These are phyloP conservation scores for Blastobotrys capitulatus DNA, from an alignment of 1,139 yeast species.

Conservation along the genomic window DNA sequence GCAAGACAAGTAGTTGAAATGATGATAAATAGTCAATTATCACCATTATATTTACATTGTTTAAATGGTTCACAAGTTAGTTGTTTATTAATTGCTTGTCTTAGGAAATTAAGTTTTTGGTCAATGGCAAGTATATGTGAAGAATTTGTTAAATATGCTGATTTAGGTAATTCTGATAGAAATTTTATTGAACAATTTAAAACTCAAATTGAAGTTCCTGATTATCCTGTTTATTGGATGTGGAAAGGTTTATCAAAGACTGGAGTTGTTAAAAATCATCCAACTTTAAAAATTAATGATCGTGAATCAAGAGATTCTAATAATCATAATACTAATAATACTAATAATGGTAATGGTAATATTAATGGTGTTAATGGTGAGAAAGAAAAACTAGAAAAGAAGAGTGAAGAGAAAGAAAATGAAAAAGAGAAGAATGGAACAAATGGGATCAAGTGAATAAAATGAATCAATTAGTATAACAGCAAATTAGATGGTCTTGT, in stretches of 20 bases:
- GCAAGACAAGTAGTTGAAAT: constrained; percentile 54
- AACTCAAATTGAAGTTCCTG: constrained; percentile 54
- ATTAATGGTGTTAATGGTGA: no score
- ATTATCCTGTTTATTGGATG: constrained; percentile 59
- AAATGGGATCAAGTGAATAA: no score
- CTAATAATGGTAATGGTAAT: no score
- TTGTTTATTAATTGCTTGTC: constrained; percentile 76
- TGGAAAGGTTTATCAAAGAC: constrained; percentile 67
- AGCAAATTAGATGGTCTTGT: no score
- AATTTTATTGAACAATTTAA: constrained; percentile 75
- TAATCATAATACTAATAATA: no score
- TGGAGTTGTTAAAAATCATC: constrained; percentile 39
- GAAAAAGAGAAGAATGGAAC: no score
- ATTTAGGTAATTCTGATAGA: constrained; percentile 80
- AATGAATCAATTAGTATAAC: no score
- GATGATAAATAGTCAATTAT: constrained; percentile 51
- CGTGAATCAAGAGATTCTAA: constrained; percentile 6
- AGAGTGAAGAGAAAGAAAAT: no score
- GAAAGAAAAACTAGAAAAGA: no score
- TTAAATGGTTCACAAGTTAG: constrained; percentile 87
- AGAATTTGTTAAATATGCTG: constrained; percentile 74
- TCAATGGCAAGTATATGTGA: constrained; percentile 80
- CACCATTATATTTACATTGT: constrained; percentile 82
- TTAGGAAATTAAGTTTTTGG: constrained; percentile 83
- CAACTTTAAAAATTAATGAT: constrained; percentile 28